Evolutionary conservation across 257 asterid genomes (phyloP), one percentile per base, ranked within the genome.

Genomic region (Solanum chiquidenum): DNA sequence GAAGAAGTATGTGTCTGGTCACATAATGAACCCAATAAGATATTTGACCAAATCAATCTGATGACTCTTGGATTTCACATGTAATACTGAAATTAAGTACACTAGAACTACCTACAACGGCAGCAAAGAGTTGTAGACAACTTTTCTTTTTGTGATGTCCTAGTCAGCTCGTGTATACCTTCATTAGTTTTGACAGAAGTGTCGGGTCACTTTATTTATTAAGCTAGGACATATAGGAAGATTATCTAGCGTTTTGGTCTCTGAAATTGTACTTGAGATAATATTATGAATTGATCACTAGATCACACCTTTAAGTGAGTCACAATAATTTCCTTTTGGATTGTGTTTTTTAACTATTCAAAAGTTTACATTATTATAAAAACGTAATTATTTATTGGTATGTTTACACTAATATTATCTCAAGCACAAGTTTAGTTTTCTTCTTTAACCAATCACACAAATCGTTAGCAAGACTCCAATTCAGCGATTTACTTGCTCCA

Each of bases 41-140:
- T 77, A 11, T 42, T 44, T 77, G 84, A 77, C 84, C 64, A 44
- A 79, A 46, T 79, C 85, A 79, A 79, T 37, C 16, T 42, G 38
- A 79, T 46, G 85, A 3, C 6, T 4, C 7, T 5, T 49, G 29
- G 68, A 82, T 82, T 49, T 49, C n/a, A 82, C 42, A 2, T 79
- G 85, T 79, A 14, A 3, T 42, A 0, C 25, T 77, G 62, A 42
- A 77, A 77, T 42, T 9, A 13, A 25, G 34, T 27, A 42, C n/a
- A 77, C 5, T 6, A 25, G 8, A 46, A 27, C 25, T 77, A 1
- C 66, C 18, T 44, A 44, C 85, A 13, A 79, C 25, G 84, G 84
- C 62, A 77, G n/a, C 62, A 25, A 34, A 25, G n/a, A 13, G n/a
- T 13, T 77, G 62, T 25, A 6, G 13, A 62, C 31, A 9, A 23